Evolutionary conservation across 352 stramenopile genomes (phyloP).

Genomic region (Pythium aphanidermatum): DNA sequence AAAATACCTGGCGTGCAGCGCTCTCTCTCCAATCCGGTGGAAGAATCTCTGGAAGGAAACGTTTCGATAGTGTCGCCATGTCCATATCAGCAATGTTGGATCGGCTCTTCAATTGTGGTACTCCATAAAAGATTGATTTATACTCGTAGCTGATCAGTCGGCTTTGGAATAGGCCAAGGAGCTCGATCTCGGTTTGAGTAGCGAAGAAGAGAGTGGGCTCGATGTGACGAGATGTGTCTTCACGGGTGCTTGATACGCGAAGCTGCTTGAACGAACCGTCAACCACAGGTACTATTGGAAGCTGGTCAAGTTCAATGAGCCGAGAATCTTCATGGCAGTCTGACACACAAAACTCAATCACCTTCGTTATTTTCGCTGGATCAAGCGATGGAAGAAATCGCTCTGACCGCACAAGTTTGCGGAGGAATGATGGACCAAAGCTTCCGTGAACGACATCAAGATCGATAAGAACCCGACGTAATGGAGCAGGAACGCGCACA

Average conservation of each 20-base stretch:
- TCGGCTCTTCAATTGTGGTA: background rate
- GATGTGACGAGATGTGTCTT: background rate
- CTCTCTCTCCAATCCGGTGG: conserved; percentile 4
- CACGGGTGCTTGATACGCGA: background rate
- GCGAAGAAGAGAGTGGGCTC: conserved; percentile 8
- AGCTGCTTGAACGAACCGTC: conserved; percentile 9
- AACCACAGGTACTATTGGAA: conserved; percentile 8
- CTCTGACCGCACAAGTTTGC: conserved; percentile 7
- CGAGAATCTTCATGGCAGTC: conserved; percentile 4
- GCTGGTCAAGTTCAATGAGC: conserved; percentile 6
- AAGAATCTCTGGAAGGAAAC: conserved; percentile 15
- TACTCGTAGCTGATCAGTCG: conserved; percentile 7
- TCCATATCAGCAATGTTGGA: conserved; percentile 12
- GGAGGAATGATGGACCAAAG: conserved; percentile 17
- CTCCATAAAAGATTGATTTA: conserved; percentile 6
- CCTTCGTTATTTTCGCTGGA: background rate
- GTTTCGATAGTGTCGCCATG: background rate
- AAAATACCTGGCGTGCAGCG: background rate
- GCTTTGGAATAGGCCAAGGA: conserved; percentile 4
- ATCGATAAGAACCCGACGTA: conserved; percentile 10
- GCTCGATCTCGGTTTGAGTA: conserved; percentile 2
- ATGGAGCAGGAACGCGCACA: conserved; percentile 3
- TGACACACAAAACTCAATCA: conserved; percentile 17
- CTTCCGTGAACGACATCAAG: conserved; percentile 5
- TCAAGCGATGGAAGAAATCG: conserved; percentile 13